Conservation (phyloP, 306 rosid genomes). For the Pterocarpus macrocarpus region DNA sequence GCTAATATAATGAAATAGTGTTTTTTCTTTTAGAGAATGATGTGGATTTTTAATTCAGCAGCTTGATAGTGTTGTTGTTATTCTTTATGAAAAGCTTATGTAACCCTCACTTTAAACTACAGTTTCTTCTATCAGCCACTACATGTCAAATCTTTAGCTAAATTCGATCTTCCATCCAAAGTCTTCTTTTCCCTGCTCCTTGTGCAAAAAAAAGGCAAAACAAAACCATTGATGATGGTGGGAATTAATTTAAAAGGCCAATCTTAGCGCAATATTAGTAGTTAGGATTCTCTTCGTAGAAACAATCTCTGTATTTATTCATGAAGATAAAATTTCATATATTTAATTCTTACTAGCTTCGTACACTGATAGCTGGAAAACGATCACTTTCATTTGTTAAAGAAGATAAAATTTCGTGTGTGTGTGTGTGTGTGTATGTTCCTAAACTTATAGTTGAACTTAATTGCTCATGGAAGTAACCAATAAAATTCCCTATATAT, state of each 20-base stretch:
- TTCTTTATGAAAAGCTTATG: slow-evolving; percentile 43
- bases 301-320: neutral
- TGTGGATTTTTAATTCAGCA: slow-evolving; percentile 22
- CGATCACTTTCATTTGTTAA: no score
- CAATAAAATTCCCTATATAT: neutral
- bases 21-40: slow-evolving; percentile 22
- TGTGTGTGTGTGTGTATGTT: neutral
- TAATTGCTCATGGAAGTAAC: neutral
- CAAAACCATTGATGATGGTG: neutral
- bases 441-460: neutral
- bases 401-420: neutral
- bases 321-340: neutral
- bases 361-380: neutral
- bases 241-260: neutral
- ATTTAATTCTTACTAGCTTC: neutral
- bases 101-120: slow-evolving; percentile 37
- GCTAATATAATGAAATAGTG: neutral
- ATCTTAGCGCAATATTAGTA: neutral
- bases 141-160: slow-evolving; percentile 37
- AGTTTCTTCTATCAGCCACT: slow-evolving; percentile 37
- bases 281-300: neutral
- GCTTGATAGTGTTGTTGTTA: neutral
- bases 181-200: neutral
- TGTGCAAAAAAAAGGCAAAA: neutral
- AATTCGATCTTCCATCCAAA: slow-evolving; percentile 21